These are phyloP conservation scores for Jaapia argillacea DNA, from an alignment of 768 basidiomycete species.

Conservation along the genomic window DNA sequence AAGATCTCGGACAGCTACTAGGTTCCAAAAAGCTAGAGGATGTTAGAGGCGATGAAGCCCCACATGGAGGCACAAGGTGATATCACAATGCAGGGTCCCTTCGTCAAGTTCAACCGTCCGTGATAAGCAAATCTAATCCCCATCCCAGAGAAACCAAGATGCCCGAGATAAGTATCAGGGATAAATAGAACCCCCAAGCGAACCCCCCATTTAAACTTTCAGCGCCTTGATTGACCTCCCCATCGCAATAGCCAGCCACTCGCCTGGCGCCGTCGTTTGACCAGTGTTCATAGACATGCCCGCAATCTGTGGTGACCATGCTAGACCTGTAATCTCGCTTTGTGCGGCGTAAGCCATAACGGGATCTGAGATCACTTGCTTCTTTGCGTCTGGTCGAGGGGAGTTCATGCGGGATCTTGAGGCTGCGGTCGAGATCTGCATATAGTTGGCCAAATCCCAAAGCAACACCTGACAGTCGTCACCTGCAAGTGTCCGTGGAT, in stretches of 20 bases:
- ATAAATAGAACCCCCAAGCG: too few relatives aligned
- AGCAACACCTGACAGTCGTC: slow-evolving; percentile 92
- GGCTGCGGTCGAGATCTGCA: slow-evolving; percentile 46
- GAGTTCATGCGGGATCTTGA: slow-evolving; percentile 75
- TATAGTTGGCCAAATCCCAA: slow-evolving; percentile 75
- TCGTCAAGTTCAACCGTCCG: too few relatives aligned
- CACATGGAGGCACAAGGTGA: too few relatives aligned
- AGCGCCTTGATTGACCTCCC: slow-evolving; percentile 76
- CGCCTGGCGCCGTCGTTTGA: slow-evolving; percentile 63
- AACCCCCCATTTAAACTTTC: slow-evolving; percentile 72
- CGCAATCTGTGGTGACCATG: slow-evolving; percentile 82
- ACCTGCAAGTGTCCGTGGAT: slow-evolving; percentile 31
- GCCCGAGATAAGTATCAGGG: not conserved
- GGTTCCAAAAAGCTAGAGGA: too few relatives aligned
- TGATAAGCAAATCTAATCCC: too few relatives aligned
- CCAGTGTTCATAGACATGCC: slow-evolving; percentile 70
- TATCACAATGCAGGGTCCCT: too few relatives aligned
- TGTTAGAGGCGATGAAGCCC: too few relatives aligned
- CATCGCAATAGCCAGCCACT: slow-evolving; percentile 80
- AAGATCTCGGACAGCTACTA: too few relatives aligned
- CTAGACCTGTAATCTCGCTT: slow-evolving; percentile 72
- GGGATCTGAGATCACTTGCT: slow-evolving; percentile 63
- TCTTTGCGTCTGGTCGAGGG: slow-evolving; percentile 74
- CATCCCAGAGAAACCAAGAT: not conserved
- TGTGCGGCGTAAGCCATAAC: slow-evolving; percentile 77